phyloP scores from a whole-genome alignment of 768 basidiomycete species.

The Psilocybe sp. region DNA sequence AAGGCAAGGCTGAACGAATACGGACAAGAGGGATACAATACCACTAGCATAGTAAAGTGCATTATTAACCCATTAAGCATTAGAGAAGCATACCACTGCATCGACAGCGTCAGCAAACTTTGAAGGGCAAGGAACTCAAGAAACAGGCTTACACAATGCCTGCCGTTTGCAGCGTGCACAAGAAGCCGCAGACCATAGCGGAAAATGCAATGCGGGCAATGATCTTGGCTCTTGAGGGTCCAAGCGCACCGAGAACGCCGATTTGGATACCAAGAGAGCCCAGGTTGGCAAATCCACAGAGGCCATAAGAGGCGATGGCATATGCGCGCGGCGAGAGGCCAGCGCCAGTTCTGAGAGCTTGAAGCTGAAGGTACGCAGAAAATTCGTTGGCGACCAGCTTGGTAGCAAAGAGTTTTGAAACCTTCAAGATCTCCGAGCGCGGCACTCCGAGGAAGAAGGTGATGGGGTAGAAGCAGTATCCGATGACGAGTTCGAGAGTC shows the following conservation, averaged over 20 bases:
- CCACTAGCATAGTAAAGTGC: no score
- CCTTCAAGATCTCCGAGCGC: conserved; percentile 73
- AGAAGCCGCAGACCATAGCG: conserved; percentile 32
- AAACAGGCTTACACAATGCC: conserved; percentile 39
- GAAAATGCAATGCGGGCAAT: conserved; percentile 52
- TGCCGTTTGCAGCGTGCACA: conserved; percentile 25
- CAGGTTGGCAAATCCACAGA: conserved; percentile 90
- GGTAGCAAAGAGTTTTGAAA: conserved; percentile 78
- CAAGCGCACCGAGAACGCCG: conserved; percentile 44
- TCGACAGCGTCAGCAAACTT: neutral
- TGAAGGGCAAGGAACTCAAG: neutral
- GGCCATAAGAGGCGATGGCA: conserved; percentile 82
- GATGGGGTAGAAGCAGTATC: conserved; percentile 87
- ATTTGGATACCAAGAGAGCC: conserved; percentile 83
- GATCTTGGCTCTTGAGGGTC: conserved; percentile 55
- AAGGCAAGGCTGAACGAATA: conserved; percentile 7
- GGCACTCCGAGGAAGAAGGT: conserved; percentile 83
- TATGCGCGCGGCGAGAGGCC: conserved; percentile 68
- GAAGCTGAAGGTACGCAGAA: conserved; percentile 66
- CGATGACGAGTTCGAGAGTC: conserved; percentile 80
- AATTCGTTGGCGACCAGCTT: conserved; percentile 91
- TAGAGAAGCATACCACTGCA: conserved; percentile 20
- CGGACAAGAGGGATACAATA: neutral
- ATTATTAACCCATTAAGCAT: neutral
- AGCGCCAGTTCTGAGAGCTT: conserved; percentile 35